Evolutionary conservation across 345 rosid species (phyloP).

Genomic region (Populus pruinosa): DNA sequence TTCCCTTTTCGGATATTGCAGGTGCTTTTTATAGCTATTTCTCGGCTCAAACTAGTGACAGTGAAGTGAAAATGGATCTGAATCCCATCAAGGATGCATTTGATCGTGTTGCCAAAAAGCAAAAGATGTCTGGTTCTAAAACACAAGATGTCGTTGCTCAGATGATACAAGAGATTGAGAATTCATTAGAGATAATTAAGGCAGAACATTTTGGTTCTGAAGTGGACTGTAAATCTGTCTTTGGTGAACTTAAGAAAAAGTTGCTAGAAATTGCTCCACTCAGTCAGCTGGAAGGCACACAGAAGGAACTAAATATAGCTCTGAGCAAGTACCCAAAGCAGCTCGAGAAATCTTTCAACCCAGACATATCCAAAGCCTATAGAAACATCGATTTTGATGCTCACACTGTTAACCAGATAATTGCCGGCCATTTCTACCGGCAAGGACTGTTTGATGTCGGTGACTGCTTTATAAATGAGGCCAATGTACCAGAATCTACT

Average conservation of each 20-base stretch:
- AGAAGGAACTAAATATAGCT: slow-evolving; percentile 62
- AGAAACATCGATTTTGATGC: slow-evolving; percentile 57
- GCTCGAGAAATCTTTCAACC: slow-evolving; percentile 55
- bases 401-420: slow-evolving; percentile 51
- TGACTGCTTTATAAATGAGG: slow-evolving; percentile 56
- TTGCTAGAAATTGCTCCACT: slow-evolving; percentile 43
- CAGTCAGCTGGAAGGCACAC: slow-evolving; percentile 48
- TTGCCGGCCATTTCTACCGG: slow-evolving; percentile 62
- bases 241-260: slow-evolving; percentile 43
- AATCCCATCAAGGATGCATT: slow-evolving; percentile 70
- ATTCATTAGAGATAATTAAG: slow-evolving; percentile 30
- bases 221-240: slow-evolving; percentile 29
- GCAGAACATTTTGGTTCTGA: slow-evolving; percentile 19
- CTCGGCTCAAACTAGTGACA: neutral
- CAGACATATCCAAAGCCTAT: slow-evolving; percentile 67
- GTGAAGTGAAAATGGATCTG: slow-evolving; percentile 49
- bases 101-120: slow-evolving; percentile 74
- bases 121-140: slow-evolving; percentile 53
- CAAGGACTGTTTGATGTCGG: slow-evolving; percentile 64
- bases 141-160: slow-evolving; percentile 52
- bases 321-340: slow-evolving; percentile 57
- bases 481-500: slow-evolving; percentile 43
- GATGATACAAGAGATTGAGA: slow-evolving; percentile 52
- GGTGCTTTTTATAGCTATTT: slow-evolving; percentile 2
- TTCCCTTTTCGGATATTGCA: neutral